Evolutionary conservation across 306 rosid genomes (phyloP), one percentile per base, ranked within the genome.

Genomic region (Coriaria nepalensis): DNA sequence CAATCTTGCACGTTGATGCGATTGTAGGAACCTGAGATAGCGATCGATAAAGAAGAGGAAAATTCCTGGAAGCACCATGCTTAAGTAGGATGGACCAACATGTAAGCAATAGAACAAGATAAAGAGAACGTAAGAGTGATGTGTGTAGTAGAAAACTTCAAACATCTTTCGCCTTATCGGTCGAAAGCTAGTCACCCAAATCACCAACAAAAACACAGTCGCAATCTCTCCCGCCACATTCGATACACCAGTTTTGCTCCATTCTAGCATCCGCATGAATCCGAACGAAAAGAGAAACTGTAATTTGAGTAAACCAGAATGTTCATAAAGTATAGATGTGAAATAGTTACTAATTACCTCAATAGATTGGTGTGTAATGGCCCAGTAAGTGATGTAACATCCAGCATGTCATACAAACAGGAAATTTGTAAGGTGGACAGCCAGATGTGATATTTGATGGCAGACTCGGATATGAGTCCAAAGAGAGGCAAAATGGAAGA

Each of bases 71-170:
- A 67, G 68, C 38, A 80, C 54, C 76, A 71, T 73, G 56, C 78
- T 75, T 49, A 68, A 50, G 62, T 68, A 73, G 41, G 12, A 47
- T 12, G 36, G 69, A 10, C 85, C 87, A 2, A 74, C 95, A 13
- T 85, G 93, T 9, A 85, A 39, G 4, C 59, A 62, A 57, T 73
- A 85, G 53, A 85, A 78, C 55, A 85, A 12, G 44, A 78, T 68
- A 52, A 61, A 81, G 61, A 85, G 57, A 0, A 45, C 10, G 59
- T 84, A 84, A 44, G 80, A 77, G 34, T 78, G 74, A 56, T 85
- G 94, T 5, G 75, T 72, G 73, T 85, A 85, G 59, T 57, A 85
- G 72, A 85, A 85, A 6, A 85, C 62, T 55, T 85, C 87, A 46
- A 68, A 85, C 78, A 69, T 75, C 59, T 73, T 78, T 9, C 76